Evolutionary conservation across 805 yeast genomes (phyloP), one percentile per base, ranked within the genome.

Genomic region (Lipomyces yamadae): DNA sequence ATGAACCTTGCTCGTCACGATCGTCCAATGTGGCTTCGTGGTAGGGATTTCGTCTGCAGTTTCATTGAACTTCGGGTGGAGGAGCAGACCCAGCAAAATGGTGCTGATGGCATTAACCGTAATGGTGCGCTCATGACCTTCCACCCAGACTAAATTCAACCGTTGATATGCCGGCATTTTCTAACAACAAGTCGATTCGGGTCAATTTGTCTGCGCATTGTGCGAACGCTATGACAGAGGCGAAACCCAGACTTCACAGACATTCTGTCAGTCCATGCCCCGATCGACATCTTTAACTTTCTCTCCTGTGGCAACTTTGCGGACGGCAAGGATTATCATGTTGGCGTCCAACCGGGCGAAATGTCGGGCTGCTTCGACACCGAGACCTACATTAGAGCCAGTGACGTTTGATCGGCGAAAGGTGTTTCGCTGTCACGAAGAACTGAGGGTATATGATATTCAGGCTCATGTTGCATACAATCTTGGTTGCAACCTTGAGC

Each of bases 401-500:
- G 61, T 58, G 30, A 58, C 61, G 29, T 58, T 52, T 58, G 61
- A 18, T 6, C 61, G n/a, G 61, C 52, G 33, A 58, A 32, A 6
- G 61, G 6, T 39, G 3, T n/a, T 56, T 2, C 3, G 56, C 62
- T 34, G 61, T 58, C n/a, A 39, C 56, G 32, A 58, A 7, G 42
- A 55, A 29, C 58, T 55, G 58, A 3, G 58, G 13, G 58, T 55
- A 55, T 15, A 55, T 50, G 58, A 55, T 24, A 24, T 24, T 24
- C 24, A 24, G 24, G 24, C 24, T 24, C 24, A 24, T 24, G 24
- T 24, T 24, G 24, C 24, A 24, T 24, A 24, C 24, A 24, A 24
- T 24, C 24, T 24, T 24, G 24, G 24, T 1, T 24, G 24, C 24
- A 24, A 24, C 24, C 24, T 24, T 24, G 24, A 24, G 24, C 24